Evolutionary conservation across 116 monocot species (phyloP), one percentile per base, ranked within the genome.

Genomic region (Papilionanthe hybrid): DNA sequence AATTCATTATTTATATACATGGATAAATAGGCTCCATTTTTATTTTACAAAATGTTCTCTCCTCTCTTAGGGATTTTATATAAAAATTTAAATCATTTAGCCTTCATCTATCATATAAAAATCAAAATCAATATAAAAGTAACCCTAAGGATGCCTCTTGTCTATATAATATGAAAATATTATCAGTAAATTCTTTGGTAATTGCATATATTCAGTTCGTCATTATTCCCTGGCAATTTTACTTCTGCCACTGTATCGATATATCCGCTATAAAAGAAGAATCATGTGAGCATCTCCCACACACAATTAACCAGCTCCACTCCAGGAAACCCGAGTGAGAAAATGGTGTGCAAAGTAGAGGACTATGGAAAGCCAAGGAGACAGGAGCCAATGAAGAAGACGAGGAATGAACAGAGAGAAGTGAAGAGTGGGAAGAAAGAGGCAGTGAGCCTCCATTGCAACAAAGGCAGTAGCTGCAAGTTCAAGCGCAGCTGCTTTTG

Each of bases 401-500:
- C 66, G 72, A n/a, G 41, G 44, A n/a, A 72, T 72, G 42, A 74
- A 29, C 75, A 78, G 75, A 32, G 4, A 32, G 75, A 81, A 41
- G 76, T 12, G 20, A 81, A 84, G 76, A 71, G 76, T 18, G 19
- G 29, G 13, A 66, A 57, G 41, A 37, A 37, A 37, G 37, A 37
- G 37, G 32, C 78, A 49, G 6, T 71, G 78, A 79, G 75, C 75
- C 78, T 91, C 78, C 88, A 80, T 5, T 91, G 91, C 82, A 91
- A 91, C 84, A 91, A 91, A 43, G 87, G 84, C 5, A 92, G 85
- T 53, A 76, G 82, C n/a, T 92, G 89, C 81, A 87, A 80, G 81
- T 92, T 92, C 84, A 92, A 92, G 86, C 81, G 84, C 78, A 87
- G 89, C 81, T 84, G 77, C 58, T 88, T 85, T 79, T 77, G 66